Evolutionary conservation across 2,329 filamentous ascomycete genomes (phyloP), one percentile per base, ranked within the genome.

Genomic region (Cytospora piceae): DNA sequence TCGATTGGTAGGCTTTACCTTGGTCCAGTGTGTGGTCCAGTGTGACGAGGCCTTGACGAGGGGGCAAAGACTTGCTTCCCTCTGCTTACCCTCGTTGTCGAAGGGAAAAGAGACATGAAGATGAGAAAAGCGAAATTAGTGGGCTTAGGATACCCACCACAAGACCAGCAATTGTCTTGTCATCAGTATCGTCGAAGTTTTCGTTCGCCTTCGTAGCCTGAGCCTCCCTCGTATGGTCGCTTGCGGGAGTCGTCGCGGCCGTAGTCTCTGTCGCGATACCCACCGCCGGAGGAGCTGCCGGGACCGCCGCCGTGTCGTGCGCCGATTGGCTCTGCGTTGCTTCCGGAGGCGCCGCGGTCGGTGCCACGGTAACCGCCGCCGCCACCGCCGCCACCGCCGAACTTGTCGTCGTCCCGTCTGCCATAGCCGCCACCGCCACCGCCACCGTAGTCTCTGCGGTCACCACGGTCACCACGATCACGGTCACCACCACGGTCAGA

Each of bases 211-310:
- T 97, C 93, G 79, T 94, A 90, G 70, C 87, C 85, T 27, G 67
- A 67, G 75, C 89, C 88, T 74, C 90, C 90, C 61, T 96, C 93
- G 77, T 91, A 93, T 61, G 88, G 84, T 75, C 89, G 87, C 82
- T 91, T 85, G 75, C 86, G 78, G 77, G 80, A 82, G 70, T 86
- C 85, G 71, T 87, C 85, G 46, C 83, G 79, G 64, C 53, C 68
- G 73, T 83, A 76, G 59, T 69, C 71, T 51, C 73, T 79, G 71
- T 86, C 83, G 70, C 86, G 82, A 71, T 84, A 81, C 67, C 79
- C 81, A 71, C 81, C 80, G 20, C 65, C 56, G 67, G 72, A 79
- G 71, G 86, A 83, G 70, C 86, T 82, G 71, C 83, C 81, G 68
- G 78, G 80, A 71, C 80, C 80, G 52, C 82, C 71, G 65, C 82